These are phyloP conservation scores for Xylariales sp. DNA, from an alignment of 2,329 filamentous ascomycete genomes.

Conservation along the genomic window DNA sequence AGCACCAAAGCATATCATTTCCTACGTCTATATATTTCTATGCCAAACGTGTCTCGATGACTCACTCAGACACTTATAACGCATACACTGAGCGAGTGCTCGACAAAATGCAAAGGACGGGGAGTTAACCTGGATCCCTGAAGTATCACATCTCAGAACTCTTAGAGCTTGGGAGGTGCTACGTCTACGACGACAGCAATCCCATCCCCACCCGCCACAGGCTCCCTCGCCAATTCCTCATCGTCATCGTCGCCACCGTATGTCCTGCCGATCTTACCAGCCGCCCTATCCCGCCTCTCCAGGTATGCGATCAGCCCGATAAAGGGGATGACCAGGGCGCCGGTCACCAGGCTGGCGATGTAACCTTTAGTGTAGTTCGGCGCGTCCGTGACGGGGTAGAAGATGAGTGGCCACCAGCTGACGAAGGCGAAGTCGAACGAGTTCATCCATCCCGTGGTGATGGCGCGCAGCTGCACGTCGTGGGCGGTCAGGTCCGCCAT, in stretches of 20 bases:
- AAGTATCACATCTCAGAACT: too few species aligned
- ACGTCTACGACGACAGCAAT: too few species aligned
- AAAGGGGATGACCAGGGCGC: conserved; percentile 28
- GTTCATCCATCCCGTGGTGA: conserved; percentile 39
- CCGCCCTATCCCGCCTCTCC: conserved; percentile 22
- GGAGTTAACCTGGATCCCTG: too few species aligned
- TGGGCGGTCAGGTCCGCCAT: conserved; percentile 38
- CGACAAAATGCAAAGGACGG: too few species aligned
- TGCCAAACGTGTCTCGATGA: too few species aligned
- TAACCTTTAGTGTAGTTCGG: conserved; percentile 33
- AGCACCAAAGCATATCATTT: too few species aligned
- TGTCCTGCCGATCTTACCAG: conserved; percentile 19
- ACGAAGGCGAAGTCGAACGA: conserved; percentile 38
- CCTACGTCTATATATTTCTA: too few species aligned
- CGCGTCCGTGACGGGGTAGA: conserved; percentile 34
- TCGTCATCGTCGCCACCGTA: not conserved
- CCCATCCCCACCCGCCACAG: too few species aligned
- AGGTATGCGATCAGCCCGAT: conserved; percentile 31
- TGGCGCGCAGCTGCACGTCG: conserved; percentile 34
- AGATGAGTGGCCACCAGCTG: conserved; percentile 35
- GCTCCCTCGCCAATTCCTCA: not conserved
- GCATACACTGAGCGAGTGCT: too few species aligned
- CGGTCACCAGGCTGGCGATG: conserved; percentile 33
- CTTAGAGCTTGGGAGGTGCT: too few species aligned
- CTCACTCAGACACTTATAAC: too few species aligned